Base-by-base conservation (phyloP, 129 eudicot species). In the Calendula officinalis region DNA sequence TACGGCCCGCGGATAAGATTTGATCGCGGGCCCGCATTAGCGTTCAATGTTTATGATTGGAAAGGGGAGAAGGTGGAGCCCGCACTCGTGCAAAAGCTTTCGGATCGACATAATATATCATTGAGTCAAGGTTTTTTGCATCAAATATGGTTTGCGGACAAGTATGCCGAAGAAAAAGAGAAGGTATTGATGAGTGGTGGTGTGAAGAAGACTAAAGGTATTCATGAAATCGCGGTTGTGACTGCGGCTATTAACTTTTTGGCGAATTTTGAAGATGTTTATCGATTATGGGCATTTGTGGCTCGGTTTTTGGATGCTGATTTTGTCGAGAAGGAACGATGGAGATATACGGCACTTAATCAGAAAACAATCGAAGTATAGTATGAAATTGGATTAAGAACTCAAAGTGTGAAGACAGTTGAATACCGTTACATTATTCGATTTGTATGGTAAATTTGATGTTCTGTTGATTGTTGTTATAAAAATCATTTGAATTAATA, bases 271-370 rank as follows among this genome's bases (percentile, higher is more conserved):
- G 91, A 84, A 63, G 97, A 90, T 51, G 80, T 77, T 14, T 83
- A 86, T 62, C 77, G 85, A 77, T 81, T 89, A 17, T 89, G 97
- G 97, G 75, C 80, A 22, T 89, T 89, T 49, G 49, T 83, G 4
- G 88, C 97, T 51, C 97, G 74, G 60, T 89, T 89, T 56, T 73
- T 89, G 77, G 97, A 89, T 78, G 97, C 97, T 5, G 97, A 89
- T 55, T 89, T 75, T 68, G 94, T 89, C 4, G 95, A 89, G 79
- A 85, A 89, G 72, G 97, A 89, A 75, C 67, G 95, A 49, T 89
- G 97, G 95, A 83, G 97, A 74, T 89, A 89, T 72, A 83, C 86
- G 0, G 83, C 94, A 12, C 82, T 89, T 13, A 78, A 85, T 62
- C 90, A 89, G 34, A 75, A 83, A 75, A 89, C 88, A 0, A 27